phyloP scores from a whole-genome alignment of 2,329 filamentous ascomycete genomes.

The Thelonectria olida region DNA sequence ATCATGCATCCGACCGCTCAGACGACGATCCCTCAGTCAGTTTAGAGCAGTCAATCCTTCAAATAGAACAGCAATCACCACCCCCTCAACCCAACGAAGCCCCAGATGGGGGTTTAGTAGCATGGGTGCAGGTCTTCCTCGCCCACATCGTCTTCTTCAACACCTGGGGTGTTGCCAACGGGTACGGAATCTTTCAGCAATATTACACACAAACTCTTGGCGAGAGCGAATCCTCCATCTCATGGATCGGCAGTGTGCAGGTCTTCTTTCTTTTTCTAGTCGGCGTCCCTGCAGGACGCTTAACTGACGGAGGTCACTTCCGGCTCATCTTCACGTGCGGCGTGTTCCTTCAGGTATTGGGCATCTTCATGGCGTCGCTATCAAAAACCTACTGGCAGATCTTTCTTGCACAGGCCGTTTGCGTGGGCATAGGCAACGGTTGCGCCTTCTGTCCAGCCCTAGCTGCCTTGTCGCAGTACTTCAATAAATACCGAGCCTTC shows the following conservation, averaged over 20 bases:
- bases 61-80: background rate
- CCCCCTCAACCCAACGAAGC: background rate
- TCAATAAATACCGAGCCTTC: conserved; percentile 62
- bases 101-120: conserved; percentile 33
- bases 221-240: conserved; percentile 48
- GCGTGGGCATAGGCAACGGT: conserved; percentile 61
- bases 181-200: conserved; percentile 56
- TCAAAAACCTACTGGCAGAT: conserved; percentile 58
- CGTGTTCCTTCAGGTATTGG: conserved; percentile 50
- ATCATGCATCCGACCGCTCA: background rate
- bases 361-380: conserved; percentile 56
- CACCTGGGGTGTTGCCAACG: conserved; percentile 58
- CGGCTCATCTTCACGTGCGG: conserved; percentile 49
- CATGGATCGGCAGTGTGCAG: conserved; percentile 57
- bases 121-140: conserved; percentile 46
- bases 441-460: conserved; percentile 66
- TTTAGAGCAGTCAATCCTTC: conserved; percentile 5
- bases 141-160: conserved; percentile 53
- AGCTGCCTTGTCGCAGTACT: conserved; percentile 71
- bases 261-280: conserved; percentile 54
- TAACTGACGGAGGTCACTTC: conserved; percentile 56
- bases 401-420: conserved; percentile 58
- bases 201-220: conserved; percentile 51
- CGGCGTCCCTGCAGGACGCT: conserved; percentile 52
- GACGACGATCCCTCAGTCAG: conserved; percentile 16